phyloP scores from a whole-genome alignment of 2,329 filamentous ascomycete species.

The Periconia macrospinosa region DNA sequence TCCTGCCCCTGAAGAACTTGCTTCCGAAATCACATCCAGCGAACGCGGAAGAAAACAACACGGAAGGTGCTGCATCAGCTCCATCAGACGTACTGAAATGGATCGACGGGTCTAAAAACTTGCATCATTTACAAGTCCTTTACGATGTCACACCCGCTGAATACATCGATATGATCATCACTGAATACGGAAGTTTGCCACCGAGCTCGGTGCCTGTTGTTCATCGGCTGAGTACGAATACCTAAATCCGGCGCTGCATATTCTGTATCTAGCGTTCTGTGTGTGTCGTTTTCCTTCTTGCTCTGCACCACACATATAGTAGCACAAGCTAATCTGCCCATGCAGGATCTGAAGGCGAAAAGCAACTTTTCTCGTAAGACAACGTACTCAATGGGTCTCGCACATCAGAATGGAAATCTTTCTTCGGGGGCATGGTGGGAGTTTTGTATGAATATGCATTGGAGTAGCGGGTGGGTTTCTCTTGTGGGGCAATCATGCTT shows the following conservation, averaged over 20 bases:
- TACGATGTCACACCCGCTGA: slow-evolving; percentile 91
- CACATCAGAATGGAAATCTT: background rate
- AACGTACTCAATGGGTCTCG: background rate
- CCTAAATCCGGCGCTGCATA: slow-evolving; percentile 16
- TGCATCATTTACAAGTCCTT: slow-evolving; percentile 73
- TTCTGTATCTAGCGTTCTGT: background rate
- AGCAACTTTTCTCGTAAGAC: background rate
- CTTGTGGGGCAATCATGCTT: background rate
- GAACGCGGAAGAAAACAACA: slow-evolving; percentile 22
- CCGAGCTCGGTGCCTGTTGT: slow-evolving; percentile 82
- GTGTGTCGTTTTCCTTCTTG: background rate
- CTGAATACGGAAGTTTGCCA: slow-evolving; percentile 84
- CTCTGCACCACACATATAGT: background rate
- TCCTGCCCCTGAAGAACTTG: slow-evolving; percentile 34
- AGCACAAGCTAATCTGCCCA: slow-evolving; percentile 3
- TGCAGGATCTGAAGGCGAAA: background rate
- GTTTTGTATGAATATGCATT: background rate
- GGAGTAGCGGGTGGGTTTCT: background rate
- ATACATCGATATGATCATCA: slow-evolving; percentile 85
- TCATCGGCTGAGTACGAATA: slow-evolving; percentile 57
- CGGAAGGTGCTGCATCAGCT: slow-evolving; percentile 21
- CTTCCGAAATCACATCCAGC: slow-evolving; percentile 17
- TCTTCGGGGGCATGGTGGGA: background rate
- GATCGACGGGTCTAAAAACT: slow-evolving; percentile 39
- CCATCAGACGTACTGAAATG: slow-evolving; percentile 39